A percentile compares a stretch with the other conserved stretches of the same genome.
phyloP scores from a whole-genome alignment of 441 rosid species.

The Geranium incanum region DNA sequence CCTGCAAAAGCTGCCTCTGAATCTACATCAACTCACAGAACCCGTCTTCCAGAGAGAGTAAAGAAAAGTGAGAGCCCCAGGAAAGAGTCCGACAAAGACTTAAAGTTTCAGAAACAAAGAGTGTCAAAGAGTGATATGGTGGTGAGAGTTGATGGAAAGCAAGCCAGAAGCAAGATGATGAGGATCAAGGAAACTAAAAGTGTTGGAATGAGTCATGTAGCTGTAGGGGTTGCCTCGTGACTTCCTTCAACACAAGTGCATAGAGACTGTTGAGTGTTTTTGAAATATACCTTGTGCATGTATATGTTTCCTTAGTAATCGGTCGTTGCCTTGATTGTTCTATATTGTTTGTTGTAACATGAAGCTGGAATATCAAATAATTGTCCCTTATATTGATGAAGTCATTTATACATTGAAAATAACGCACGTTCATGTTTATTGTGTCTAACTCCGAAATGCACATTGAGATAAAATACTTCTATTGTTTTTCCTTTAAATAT shows the following conservation, averaged over 20 bases:
- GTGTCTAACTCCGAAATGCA: too few relatives aligned
- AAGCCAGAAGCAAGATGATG: constrained; percentile 23
- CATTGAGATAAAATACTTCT: too few relatives aligned
- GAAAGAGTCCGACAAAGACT: constrained; percentile 25
- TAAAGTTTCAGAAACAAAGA: constrained; percentile 25
- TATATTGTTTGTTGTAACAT: not conserved
- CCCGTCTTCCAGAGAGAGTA: constrained; percentile 16
- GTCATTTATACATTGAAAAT: too few relatives aligned
- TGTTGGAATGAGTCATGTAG: constrained; percentile 28
- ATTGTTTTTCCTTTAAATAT: too few relatives aligned
- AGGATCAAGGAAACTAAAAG: constrained; percentile 31
- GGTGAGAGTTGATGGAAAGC: constrained; percentile 23
- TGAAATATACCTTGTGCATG: not conserved
- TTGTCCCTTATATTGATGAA: not conserved
- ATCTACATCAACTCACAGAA: constrained; percentile 17
- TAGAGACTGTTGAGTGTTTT: not conserved
- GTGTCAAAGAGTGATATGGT: constrained; percentile 14
- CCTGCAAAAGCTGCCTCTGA: constrained; percentile 21
- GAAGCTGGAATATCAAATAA: not conserved
- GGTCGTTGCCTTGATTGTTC: not conserved
- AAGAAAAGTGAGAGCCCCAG: constrained; percentile 15
- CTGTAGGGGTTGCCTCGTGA: constrained; percentile 45
- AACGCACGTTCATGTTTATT: too few relatives aligned
- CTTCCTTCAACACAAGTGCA: not conserved
- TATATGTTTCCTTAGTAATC: not conserved